Conservation (phyloP, 371 early-diverging fungal species). For the Saksenaea oblongispora region DNA sequence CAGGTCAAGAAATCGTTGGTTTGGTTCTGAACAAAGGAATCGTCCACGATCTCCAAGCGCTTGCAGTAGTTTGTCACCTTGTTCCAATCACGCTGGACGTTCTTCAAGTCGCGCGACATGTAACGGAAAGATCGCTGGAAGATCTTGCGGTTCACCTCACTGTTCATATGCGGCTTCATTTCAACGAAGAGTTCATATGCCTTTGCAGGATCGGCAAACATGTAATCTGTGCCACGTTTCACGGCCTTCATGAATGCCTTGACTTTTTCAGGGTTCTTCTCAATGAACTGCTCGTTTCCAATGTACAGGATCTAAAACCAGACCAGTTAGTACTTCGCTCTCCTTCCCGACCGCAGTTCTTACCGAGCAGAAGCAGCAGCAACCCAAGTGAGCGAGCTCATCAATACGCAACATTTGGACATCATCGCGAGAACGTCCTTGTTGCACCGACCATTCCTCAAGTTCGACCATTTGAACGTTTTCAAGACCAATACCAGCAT, state of each 20-base stretch:
- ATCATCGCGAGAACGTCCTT: slow-evolving; percentile 54
- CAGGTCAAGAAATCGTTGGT: slow-evolving; percentile 62
- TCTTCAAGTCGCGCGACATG: slow-evolving; percentile 61
- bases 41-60: slow-evolving; percentile 58
- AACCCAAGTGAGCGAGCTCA: slow-evolving; percentile 65
- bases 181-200: slow-evolving; percentile 59
- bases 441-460: slow-evolving; percentile 63
- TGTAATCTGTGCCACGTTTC: slow-evolving; percentile 53
- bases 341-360: slow-evolving; percentile 56
- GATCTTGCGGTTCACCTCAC: slow-evolving; percentile 60
- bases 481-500: slow-evolving; percentile 75
- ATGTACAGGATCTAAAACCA: slow-evolving; percentile 56
- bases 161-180: slow-evolving; percentile 62
- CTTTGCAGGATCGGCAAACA: slow-evolving; percentile 54
- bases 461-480: slow-evolving; percentile 70
- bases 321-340: not conserved
- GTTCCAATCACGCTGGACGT: slow-evolving; percentile 70
- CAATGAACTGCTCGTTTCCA: slow-evolving; percentile 64
- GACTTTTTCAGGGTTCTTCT: slow-evolving; percentile 60
- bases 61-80: slow-evolving; percentile 70
- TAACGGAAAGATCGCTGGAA: slow-evolving; percentile 66
- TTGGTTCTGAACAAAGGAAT: slow-evolving; percentile 58
- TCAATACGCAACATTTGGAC: slow-evolving; percentile 71
- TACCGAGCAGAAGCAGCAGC: slow-evolving; percentile 72
- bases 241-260: slow-evolving; percentile 57